These are phyloP conservation scores for Aspergillus pseudoviridinutans DNA, from an alignment of 2,329 filamentous ascomycete genomes.

Conservation along the genomic window DNA sequence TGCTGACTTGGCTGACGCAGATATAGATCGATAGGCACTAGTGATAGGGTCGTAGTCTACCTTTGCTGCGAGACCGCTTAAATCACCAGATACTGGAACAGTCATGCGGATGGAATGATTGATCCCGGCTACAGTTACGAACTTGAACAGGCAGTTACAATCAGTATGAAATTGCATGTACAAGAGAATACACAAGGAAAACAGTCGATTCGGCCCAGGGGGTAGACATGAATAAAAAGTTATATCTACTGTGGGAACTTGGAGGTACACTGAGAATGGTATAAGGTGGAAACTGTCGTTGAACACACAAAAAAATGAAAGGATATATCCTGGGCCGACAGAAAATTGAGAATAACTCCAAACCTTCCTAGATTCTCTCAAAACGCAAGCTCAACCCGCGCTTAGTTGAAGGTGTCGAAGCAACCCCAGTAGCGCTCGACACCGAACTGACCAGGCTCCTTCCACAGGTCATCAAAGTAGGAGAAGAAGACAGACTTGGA, in stretches of 20 bases:
- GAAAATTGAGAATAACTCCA: conserved; percentile 15
- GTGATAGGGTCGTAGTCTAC: no score
- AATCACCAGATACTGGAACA: not conserved
- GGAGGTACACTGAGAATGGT: conserved; percentile 12
- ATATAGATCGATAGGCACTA: no score
- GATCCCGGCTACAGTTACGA: not conserved
- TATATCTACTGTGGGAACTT: conserved; percentile 17
- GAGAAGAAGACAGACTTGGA: conserved; percentile 75
- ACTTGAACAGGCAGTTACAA: conserved; percentile 7
- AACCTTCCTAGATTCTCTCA: conserved; percentile 10
- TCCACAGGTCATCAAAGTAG: conserved; percentile 77
- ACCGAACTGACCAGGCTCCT: conserved; percentile 61
- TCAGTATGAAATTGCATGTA: conserved; percentile 17
- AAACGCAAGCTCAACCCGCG: conserved; percentile 2
- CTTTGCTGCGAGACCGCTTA: no score
- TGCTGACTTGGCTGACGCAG: no score
- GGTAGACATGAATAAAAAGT: conserved; percentile 21
- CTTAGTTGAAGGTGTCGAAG: conserved; percentile 47
- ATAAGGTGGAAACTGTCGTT: not conserved
- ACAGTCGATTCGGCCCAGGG: conserved; percentile 20
- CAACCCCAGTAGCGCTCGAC: conserved; percentile 83
- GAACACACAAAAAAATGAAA: conserved; percentile 6
- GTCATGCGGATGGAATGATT: not conserved
- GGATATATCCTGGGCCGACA: conserved; percentile 4
- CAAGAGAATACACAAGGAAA: conserved; percentile 22